Base-by-base conservation (phyloP, 768 basidiomycete genomes). In the Pisolithus marmoratus region DNA sequence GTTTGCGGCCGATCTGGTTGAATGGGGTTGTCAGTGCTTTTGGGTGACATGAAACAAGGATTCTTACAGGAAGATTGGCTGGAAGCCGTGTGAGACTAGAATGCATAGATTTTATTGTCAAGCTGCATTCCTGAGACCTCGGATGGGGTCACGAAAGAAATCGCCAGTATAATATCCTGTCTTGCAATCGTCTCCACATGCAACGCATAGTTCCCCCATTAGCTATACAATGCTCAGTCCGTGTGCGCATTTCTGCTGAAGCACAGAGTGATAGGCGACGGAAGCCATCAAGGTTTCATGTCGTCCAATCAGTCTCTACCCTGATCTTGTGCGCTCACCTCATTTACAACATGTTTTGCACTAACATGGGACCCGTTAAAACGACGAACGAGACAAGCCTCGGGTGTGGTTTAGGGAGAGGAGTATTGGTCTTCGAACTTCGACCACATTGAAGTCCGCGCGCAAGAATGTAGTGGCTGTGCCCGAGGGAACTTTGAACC, bases 41-140 rank as follows among this genome's bases (percentile, higher is more conserved):
- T 79, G 77, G 1, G 75, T 72, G 4, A 76, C 66, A 49, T 74
- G 79, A 64, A 79, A 79, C 22, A 75, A 55, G 0, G 77, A 78
- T 64, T 79, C 64, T 78, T 78, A 38, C 0, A 44, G 0, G 31
- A 5, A 9, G 38, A 17, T 20, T 40, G 22, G 41, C 40, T 8
- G 26, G 8, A 27, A 27, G 26, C 26, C 26, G 26, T 27, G n/a
- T n/a, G n/a, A n/a, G n/a, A n/a, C n/a, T n/a, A n/a, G n/a, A n/a
- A n/a, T n/a, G n/a, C n/a, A 27, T 27, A 27, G 8, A 27, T 27
- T 8, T 27, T 3, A 27, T 27, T 5, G n/a, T n/a, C n/a, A 27
- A 27, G 8, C 26, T 27, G 26, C 26, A 27, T 27, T 27, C 26
- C 26, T 8, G 26, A 27, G 26, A 27, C 26, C 26, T n/a, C 26